A percentile compares a stretch with the other conserved stretches of the same genome.
These are phyloP conservation scores for Neurospora crassa DNA, from an alignment of 2,329 filamentous ascomycete species.

Conservation along the genomic window DNA sequence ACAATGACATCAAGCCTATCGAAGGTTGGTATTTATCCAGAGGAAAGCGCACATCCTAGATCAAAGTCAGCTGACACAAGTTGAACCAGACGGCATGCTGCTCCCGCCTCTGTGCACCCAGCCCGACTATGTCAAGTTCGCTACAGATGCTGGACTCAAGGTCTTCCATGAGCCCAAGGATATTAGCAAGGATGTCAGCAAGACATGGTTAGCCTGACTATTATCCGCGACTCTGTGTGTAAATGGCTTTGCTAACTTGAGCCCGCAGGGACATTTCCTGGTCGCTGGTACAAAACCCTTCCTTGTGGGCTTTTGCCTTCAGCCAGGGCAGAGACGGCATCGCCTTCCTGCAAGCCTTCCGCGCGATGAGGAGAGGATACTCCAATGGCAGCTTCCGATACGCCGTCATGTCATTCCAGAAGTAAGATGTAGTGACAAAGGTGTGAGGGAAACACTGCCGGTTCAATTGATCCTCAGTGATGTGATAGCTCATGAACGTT, in stretches of 20 bases:
- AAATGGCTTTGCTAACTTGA: too few relatives aligned
- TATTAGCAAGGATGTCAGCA: slow-evolving; percentile 47
- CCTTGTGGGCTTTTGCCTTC: slow-evolving; percentile 51
- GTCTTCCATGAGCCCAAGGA: slow-evolving; percentile 39
- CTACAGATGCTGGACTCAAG: slow-evolving; percentile 37
- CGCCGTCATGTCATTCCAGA: slow-evolving; percentile 47
- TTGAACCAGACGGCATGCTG: slow-evolving; percentile 44
- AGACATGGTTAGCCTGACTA: slow-evolving; percentile 41
- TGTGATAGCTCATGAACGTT: not conserved
- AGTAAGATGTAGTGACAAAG: slow-evolving; percentile 18
- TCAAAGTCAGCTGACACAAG: not conserved
- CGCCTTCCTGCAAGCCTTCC: slow-evolving; percentile 51
- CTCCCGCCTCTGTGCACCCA: slow-evolving; percentile 46
- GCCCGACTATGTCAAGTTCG: slow-evolving; percentile 41
- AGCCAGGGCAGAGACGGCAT: slow-evolving; percentile 51
- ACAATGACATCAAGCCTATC: slow-evolving; percentile 47
- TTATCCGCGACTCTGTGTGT: too few relatives aligned
- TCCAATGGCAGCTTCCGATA: slow-evolving; percentile 49
- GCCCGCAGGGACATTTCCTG: slow-evolving; percentile 47
- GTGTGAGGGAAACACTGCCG: not conserved
- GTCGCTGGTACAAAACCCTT: slow-evolving; percentile 48
- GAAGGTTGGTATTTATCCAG: slow-evolving; percentile 32
- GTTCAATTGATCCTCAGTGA: not conserved
- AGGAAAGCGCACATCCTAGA: not conserved
- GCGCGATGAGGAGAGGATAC: slow-evolving; percentile 51